A percentile compares a stretch with the other conserved stretches of the same genome.
Conservation (phyloP, 2,329 filamentous ascomycete genomes). For the Clarireedia hainanense region DNA sequence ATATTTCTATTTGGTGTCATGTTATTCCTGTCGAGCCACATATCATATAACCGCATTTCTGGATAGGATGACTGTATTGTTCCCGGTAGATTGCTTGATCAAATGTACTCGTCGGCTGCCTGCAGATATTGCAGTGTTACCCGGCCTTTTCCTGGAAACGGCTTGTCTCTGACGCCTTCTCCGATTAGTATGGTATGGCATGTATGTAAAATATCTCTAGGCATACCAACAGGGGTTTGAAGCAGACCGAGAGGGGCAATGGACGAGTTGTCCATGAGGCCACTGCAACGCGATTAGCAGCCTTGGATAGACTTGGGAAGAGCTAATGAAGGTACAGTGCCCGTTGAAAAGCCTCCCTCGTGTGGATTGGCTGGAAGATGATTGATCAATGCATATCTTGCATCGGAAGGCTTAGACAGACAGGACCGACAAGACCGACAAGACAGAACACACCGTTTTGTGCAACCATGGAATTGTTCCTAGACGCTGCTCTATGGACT, state of each 20-base stretch:
- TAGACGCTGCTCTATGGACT: too few species aligned
- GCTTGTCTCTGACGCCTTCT: neutral
- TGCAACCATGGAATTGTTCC: too few species aligned
- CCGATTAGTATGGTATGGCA: neutral
- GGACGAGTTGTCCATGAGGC: neutral
- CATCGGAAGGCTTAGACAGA: constrained; percentile 6
- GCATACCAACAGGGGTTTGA: neutral
- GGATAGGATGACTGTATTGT: too few species aligned
- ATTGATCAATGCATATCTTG: neutral
- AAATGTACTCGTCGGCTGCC: neutral
- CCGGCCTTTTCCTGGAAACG: neutral
- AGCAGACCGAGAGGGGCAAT: neutral
- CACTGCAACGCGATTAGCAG: neutral
- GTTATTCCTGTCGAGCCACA: too few species aligned
- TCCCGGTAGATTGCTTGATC: too few species aligned
- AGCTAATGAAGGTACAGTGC: neutral
- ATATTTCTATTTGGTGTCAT: too few species aligned
- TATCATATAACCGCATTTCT: too few species aligned
- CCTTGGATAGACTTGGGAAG: neutral
- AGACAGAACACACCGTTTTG: neutral
- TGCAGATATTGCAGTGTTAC: neutral
- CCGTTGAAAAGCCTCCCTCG: neutral
- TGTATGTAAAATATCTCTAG: neutral
- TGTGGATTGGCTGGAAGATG: neutral
- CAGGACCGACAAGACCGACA: neutral